Percentiles rank a stretch among this genome's conserved stretches.
These are phyloP conservation scores for Biscogniauxia sp. DNA, from an alignment of 2,329 filamentous ascomycete genomes.

Conservation along the genomic window DNA sequence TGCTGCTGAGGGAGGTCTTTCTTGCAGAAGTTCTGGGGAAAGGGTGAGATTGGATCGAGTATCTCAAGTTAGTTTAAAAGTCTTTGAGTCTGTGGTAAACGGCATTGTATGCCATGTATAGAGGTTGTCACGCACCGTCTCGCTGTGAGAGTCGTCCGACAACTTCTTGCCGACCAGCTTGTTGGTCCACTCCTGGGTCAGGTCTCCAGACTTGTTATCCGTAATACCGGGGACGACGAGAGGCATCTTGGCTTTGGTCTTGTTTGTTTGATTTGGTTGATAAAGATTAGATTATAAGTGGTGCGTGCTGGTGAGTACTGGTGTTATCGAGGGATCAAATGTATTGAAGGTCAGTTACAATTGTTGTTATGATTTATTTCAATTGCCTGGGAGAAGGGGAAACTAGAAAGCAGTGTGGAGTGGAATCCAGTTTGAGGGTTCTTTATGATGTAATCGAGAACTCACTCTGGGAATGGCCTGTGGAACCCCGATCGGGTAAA, in stretches of 20 bases:
- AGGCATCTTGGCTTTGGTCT: slow-evolving; percentile 57
- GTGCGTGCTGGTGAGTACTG: too few species aligned
- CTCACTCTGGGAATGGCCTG: too few species aligned
- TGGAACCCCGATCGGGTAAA: too few species aligned
- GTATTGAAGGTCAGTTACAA: too few species aligned
- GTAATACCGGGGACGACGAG: slow-evolving; percentile 61
- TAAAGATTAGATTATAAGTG: too few species aligned
- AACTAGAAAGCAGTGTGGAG: too few species aligned
- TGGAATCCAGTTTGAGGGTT: too few species aligned
- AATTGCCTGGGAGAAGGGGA: too few species aligned
- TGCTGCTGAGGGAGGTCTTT: slow-evolving; percentile 55
- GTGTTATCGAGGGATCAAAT: too few species aligned
- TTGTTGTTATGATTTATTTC: too few species aligned
- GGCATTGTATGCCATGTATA: background rate
- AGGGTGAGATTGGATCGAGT: too few species aligned
- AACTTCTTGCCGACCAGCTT: slow-evolving; percentile 65
- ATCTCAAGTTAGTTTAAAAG: background rate
- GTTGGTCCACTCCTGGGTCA: slow-evolving; percentile 57
- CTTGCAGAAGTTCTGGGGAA: slow-evolving; percentile 56
- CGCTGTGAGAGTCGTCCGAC: slow-evolving; percentile 47
- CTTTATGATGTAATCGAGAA: too few species aligned
- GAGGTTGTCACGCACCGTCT: slow-evolving; percentile 46
- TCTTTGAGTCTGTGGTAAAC: background rate
- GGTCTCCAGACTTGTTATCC: slow-evolving; percentile 36
- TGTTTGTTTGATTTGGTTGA: slow-evolving; percentile 14